These are phyloP conservation scores for Ophiostoma sp. DNA, from an alignment of 2,329 filamentous ascomycete genomes.

Conservation along the genomic window DNA sequence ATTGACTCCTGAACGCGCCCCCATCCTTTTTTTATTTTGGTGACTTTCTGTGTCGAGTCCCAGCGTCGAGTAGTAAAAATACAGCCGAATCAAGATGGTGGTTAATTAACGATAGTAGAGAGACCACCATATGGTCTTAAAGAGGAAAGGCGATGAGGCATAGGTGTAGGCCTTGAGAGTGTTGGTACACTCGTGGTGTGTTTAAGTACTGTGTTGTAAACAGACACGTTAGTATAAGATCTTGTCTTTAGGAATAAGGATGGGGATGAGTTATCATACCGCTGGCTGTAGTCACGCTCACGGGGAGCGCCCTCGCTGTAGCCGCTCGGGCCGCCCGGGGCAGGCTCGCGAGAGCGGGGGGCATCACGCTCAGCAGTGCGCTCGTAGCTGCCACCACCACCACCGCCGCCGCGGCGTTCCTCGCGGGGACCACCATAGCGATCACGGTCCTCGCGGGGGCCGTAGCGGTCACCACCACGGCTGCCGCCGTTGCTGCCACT, in stretches of 20 bases:
- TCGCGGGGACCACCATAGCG: slow-evolving; percentile 34
- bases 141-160: slow-evolving; percentile 8
- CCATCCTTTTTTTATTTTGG: slow-evolving; percentile 17
- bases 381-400: slow-evolving; percentile 28
- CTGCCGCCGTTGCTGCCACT: slow-evolving; percentile 35
- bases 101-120: slow-evolving; percentile 11
- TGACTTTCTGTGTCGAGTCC: slow-evolving; percentile 15
- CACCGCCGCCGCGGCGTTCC: slow-evolving; percentile 34
- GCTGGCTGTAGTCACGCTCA: slow-evolving; percentile 40
- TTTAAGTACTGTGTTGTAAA: background rate
- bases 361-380: slow-evolving; percentile 30
- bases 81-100: slow-evolving; percentile 11
- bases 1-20: slow-evolving; percentile 20
- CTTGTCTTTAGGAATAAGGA: too few relatives aligned
- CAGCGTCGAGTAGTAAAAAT: slow-evolving; percentile 15
- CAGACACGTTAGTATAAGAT: background rate
- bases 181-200: background rate
- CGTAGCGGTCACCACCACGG: slow-evolving; percentile 41
- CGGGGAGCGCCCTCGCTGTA: slow-evolving; percentile 41
- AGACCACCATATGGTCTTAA: slow-evolving; percentile 3
- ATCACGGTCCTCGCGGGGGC: slow-evolving; percentile 45
- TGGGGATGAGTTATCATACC: slow-evolving; percentile 29
- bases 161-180: background rate
- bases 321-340: slow-evolving; percentile 35
- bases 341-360: slow-evolving; percentile 25